Conservation (phyloP, 1,284 basidiomycete species). For the Rhizopogon hawkerae region DNA sequence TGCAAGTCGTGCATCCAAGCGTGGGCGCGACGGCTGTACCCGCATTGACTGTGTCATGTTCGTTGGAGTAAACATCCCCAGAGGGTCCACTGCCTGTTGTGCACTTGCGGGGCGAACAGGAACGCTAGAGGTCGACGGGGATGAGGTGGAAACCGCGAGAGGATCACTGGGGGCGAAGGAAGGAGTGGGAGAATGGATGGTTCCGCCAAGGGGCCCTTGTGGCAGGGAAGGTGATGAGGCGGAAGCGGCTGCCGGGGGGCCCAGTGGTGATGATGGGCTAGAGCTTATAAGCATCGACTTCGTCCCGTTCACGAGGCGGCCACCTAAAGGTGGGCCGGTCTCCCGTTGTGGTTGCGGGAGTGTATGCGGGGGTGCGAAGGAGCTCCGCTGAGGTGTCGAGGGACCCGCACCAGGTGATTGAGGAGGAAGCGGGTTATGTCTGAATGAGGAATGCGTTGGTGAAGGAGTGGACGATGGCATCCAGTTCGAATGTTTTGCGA, state of each 20-base stretch:
- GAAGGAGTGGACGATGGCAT: conserved; percentile 17
- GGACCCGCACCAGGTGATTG: conserved; percentile 46
- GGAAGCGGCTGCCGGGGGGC: conserved; percentile 21
- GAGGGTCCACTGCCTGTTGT: conserved; percentile 44
- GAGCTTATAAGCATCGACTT: conserved; percentile 67
- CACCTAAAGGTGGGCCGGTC: conserved; percentile 46
- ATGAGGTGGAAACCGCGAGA: conserved; percentile 14
- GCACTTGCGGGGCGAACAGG: conserved; percentile 14
- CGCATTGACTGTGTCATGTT: conserved; percentile 62
- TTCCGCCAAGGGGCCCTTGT: conserved; percentile 23
- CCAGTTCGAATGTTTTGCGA: conserved; percentile 15
- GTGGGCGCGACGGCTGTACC: conserved; percentile 54
- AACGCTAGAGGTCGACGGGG: conserved; percentile 13
- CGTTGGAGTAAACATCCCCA: conserved; percentile 48
- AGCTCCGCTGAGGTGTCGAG: conserved; percentile 12
- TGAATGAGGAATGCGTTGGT: conserved; percentile 14
- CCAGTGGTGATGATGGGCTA: conserved; percentile 29
- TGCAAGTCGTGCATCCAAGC: conserved; percentile 73
- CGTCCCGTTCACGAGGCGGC: conserved; percentile 60
- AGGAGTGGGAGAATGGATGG: conserved; percentile 8
- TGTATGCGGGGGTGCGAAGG: conserved; percentile 20
- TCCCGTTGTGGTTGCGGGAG: conserved; percentile 14
- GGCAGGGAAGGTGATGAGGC: conserved; percentile 22
- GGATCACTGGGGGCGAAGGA: conserved; percentile 12
- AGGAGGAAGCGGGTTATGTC: conserved; percentile 22